Conservation (phyloP, 139 green algal species). For the Microglena sp. region DNA sequence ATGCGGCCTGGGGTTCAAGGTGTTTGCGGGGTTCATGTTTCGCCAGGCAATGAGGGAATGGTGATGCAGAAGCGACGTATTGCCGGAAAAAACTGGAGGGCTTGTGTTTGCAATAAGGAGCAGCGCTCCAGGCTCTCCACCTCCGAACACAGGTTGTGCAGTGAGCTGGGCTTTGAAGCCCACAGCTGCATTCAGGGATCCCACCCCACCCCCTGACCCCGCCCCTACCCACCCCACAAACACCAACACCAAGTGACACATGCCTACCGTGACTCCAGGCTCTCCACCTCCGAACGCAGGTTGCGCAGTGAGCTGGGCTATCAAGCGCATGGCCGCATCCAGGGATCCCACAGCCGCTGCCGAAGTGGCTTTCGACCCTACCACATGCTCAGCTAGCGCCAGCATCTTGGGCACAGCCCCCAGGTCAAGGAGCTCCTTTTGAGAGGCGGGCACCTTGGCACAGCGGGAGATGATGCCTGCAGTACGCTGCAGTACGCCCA, state of each 20-base stretch:
- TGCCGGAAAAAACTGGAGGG: no score
- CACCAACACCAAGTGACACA: background rate
- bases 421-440: background rate
- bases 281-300: background rate
- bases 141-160: background rate
- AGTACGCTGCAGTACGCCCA: no score
- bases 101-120: no score
- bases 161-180: background rate
- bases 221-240: background rate
- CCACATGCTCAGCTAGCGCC: no score
- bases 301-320: background rate
- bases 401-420: background rate
- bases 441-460: no score
- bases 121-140: background rate
- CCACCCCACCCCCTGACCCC: background rate
- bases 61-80: no score
- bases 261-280: background rate
- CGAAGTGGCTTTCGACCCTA: no score
- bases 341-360: background rate
- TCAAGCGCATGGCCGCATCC: background rate
- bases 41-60: no score
- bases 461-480: no score
- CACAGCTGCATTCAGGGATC: background rate
- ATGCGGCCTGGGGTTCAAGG: no score
- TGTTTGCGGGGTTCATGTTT: no score